phyloP scores from a whole-genome alignment of 805 yeast genomes.

The Suhomyces emberorum region DNA sequence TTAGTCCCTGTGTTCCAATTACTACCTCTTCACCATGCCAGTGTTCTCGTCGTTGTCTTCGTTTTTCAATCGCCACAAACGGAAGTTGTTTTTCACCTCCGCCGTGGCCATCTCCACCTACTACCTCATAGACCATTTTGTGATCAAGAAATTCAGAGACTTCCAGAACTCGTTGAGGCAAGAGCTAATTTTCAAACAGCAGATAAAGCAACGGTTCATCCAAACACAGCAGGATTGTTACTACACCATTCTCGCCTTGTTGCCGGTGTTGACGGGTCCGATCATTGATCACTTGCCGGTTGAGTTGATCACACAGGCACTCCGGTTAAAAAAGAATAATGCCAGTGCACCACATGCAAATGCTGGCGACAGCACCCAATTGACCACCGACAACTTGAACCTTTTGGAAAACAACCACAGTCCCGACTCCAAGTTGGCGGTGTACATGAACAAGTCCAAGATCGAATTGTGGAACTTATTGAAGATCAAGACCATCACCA shows the following conservation, averaged over 20 bases:
- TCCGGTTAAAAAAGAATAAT: constrained; percentile 54
- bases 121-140: constrained; percentile 35
- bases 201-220: constrained; percentile 74
- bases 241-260: constrained; percentile 75
- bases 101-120: constrained; percentile 34
- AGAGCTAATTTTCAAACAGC: constrained; percentile 42
- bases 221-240: constrained; percentile 92
- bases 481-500: constrained; percentile 68
- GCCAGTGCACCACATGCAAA: constrained; percentile 8
- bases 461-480: constrained; percentile 77
- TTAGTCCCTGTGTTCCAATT: too few species aligned
- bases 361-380: constrained; percentile 13
- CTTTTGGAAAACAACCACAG: constrained; percentile 28
- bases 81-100: constrained; percentile 32
- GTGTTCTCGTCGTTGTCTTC: constrained; percentile 38
- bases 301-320: constrained; percentile 66
- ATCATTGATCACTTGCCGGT: constrained; percentile 62
- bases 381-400: constrained; percentile 41
- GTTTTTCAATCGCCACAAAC: constrained; percentile 39
- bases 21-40: too few species aligned
- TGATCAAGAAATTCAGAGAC: constrained; percentile 35
- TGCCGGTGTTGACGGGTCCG: constrained; percentile 71
- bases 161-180: constrained; percentile 39
- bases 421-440: constrained; percentile 16
- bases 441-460: constrained; percentile 31